A percentile compares a stretch with the other conserved stretches of the same genome.
Evolutionary conservation across 805 yeast genomes (phyloP).

Genomic region (Barnettozyma californica): DNA sequence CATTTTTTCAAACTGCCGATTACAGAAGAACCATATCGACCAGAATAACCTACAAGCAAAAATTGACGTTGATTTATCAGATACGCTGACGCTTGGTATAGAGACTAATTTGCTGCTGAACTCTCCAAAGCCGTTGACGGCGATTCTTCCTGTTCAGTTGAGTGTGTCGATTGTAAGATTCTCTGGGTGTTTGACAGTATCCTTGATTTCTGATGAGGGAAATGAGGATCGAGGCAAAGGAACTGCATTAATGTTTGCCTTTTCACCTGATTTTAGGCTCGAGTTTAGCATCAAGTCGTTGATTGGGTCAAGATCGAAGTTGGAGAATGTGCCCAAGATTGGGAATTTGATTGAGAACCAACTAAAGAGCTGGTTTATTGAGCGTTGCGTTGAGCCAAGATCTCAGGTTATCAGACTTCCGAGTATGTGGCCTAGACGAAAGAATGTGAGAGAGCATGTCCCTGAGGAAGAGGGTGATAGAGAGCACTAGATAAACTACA

Average conservation of each 20-base stretch:
- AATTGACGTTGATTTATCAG: slow-evolving; percentile 86
- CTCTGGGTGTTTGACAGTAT: slow-evolving; percentile 83
- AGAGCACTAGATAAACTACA: not conserved
- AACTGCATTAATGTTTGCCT: slow-evolving; percentile 81
- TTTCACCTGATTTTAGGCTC: slow-evolving; percentile 83
- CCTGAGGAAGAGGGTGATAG: not conserved
- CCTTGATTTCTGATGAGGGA: slow-evolving; percentile 30
- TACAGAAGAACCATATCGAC: slow-evolving; percentile 50
- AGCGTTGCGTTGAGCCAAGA: slow-evolving; percentile 90
- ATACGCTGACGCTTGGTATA: slow-evolving; percentile 78
- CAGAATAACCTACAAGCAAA: slow-evolving; percentile 65
- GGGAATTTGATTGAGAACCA: slow-evolving; percentile 78
- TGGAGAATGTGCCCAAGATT: slow-evolving; percentile 90
- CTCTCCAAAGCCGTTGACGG: slow-evolving; percentile 78
- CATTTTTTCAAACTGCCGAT: slow-evolving; percentile 87
- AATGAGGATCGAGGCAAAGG: slow-evolving; percentile 32
- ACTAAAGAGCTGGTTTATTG: slow-evolving; percentile 83
- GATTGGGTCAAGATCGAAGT: slow-evolving; percentile 87
- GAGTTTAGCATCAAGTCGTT: slow-evolving; percentile 86
- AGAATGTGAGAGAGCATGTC: slow-evolving; percentile 41
- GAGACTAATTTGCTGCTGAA: slow-evolving; percentile 76
- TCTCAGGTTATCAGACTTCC: slow-evolving; percentile 84
- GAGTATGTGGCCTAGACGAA: slow-evolving; percentile 76
- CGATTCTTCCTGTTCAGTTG: slow-evolving; percentile 78
- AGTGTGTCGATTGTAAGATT: slow-evolving; percentile 87